These are phyloP conservation scores for Aspergillus udagawae DNA, from an alignment of 2,329 filamentous ascomycete genomes.

Conservation along the genomic window DNA sequence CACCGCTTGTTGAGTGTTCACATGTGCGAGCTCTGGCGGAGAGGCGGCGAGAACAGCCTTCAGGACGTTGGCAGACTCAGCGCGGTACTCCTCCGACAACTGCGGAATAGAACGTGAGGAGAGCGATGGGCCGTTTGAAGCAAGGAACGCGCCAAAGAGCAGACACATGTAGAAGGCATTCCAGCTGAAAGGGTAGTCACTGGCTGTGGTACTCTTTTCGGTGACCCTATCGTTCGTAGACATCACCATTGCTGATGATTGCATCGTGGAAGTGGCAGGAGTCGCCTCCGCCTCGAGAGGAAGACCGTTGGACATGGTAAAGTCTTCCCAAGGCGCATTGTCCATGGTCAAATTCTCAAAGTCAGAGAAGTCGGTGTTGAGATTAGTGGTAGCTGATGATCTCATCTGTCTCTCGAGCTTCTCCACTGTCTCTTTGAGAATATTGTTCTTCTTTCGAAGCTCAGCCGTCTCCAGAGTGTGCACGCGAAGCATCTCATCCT, in stretches of 20 bases:
- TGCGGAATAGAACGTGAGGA: constrained; percentile 52
- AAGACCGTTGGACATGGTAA: constrained; percentile 68
- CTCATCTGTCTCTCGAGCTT: constrained; percentile 41
- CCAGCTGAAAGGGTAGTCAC: constrained; percentile 65
- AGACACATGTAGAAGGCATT: constrained; percentile 88
- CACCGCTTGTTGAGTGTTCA: constrained; percentile 39
- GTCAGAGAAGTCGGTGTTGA: constrained; percentile 68
- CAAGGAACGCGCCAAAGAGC: constrained; percentile 91
- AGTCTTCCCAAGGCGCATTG: constrained; percentile 71
- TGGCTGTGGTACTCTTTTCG: constrained; percentile 44
- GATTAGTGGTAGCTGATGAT: constrained; percentile 46
- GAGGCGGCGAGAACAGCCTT: constrained; percentile 44
- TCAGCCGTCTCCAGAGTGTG: constrained; percentile 90
- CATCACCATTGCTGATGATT: constrained; percentile 32
- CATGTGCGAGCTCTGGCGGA: constrained; percentile 48
- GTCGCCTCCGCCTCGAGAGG: constrained; percentile 40
- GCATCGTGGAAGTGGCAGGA: constrained; percentile 18
- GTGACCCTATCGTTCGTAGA: constrained; percentile 37
- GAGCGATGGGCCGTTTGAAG: constrained; percentile 73
- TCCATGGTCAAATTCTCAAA: constrained; percentile 84
- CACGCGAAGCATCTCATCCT: constrained; percentile 81
- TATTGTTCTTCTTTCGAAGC: constrained; percentile 85
- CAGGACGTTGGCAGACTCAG: constrained; percentile 46
- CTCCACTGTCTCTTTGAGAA: constrained; percentile 65
- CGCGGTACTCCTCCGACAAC: constrained; percentile 45